Evolutionary conservation across 1,284 basidiomycete species (phyloP).

Genomic region (Fistulinella cinereoalba): DNA sequence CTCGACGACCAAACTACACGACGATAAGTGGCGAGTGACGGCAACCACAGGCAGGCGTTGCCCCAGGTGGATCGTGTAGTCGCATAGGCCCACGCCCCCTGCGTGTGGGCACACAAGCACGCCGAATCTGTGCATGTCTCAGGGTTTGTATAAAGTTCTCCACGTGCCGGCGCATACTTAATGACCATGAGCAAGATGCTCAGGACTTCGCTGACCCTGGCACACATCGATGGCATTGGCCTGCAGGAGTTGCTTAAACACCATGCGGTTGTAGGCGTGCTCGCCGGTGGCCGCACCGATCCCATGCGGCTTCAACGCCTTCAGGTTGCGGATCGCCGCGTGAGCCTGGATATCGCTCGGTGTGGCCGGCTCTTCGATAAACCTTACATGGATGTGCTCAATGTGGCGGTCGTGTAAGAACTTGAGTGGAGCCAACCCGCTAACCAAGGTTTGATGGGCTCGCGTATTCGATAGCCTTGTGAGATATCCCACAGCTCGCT

Average conservation of each 20-base stretch:
- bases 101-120: slow-evolving; percentile 93
- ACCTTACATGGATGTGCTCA: no score
- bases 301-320: slow-evolving; percentile 74
- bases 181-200: slow-evolving; percentile 93
- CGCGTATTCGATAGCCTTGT: slow-evolving; percentile 90
- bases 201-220: slow-evolving; percentile 92
- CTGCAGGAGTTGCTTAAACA: slow-evolving; percentile 96
- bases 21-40: no score
- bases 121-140: slow-evolving; percentile 58
- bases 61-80: slow-evolving; percentile 87
- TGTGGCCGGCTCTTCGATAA: slow-evolving; percentile 94
- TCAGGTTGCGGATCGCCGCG: slow-evolving; percentile 77
- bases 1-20: slow-evolving; percentile 83
- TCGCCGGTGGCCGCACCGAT: slow-evolving; percentile 96
- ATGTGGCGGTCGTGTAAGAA: background rate
- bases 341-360: slow-evolving; percentile 90
- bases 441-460: slow-evolving; percentile 87
- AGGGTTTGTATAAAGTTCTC: no score
- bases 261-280: slow-evolving; percentile 93
- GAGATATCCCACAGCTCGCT: slow-evolving; percentile 97
- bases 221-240: slow-evolving; percentile 87
- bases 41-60: slow-evolving; percentile 23
- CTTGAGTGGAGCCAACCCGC: no score
- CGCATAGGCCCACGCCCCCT: slow-evolving; percentile 92
- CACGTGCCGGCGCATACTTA: slow-evolving; percentile 59